Evolutionary conservation across 805 yeast species (phyloP), one percentile per base, ranked within the genome.

Genomic region (Candida odintsovae): DNA sequence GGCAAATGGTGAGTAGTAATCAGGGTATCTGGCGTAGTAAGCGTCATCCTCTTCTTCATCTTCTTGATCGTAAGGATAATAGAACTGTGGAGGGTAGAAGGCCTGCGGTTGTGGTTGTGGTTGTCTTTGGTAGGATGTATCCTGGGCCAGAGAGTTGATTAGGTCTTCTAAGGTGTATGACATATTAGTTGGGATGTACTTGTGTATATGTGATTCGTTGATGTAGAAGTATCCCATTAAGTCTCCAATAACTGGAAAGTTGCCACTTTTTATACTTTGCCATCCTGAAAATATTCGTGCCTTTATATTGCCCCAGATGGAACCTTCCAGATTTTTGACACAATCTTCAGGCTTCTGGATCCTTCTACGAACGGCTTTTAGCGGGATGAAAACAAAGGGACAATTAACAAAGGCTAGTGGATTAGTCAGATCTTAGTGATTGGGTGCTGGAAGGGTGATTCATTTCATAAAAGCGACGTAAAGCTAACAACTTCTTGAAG

Each of bases 121-220:
- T 13, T 28, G 42, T 31, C 37, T 25, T 11, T 39, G 39, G 18
- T 33, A 11, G 20, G 20, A n/a, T 21, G 36, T 44, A 21, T 46
- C 47, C 29, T 47, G 45, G 15, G 52, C 51, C n/a, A 54, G 43
- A 12, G 60, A 58, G 19, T 51, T 46, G 40, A 56, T 36, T 47
- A 56, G 40, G 38, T 54, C 58, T n/a, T 56, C 58, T 23, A 56
- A 49, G 18, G 57, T 38, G 20, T 16, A 33, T 33, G 36, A 33
- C 36, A 33, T 33, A 11, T n/a, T 16, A 33, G 4, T 8, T 10
- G 36, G 36, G 20, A 20, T 8, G 9, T 16, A 20, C 8, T 16
- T 18, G 20, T 16, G 12, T n/a, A 11, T 33, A 13, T 16, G 36
- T n/a, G 20, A 16, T 4, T 33, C 12, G 4, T 33, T 33, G 36